Evolutionary conservation across 2,329 filamentous ascomycete genomes (phyloP), one percentile per base, ranked within the genome.

Genomic region (Claviceps monticola): DNA sequence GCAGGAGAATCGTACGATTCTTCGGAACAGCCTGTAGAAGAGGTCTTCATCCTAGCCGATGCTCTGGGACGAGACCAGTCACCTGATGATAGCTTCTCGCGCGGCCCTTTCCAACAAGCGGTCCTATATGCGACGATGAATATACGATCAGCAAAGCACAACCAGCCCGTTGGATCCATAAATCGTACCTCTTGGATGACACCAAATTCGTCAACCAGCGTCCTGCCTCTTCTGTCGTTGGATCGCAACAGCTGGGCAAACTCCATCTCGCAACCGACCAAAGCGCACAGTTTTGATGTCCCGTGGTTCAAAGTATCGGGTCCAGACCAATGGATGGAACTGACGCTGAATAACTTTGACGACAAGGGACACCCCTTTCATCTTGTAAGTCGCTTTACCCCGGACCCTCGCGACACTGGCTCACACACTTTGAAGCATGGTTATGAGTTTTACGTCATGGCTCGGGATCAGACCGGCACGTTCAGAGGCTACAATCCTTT

Each of bases 311-410:
- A 49, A 4, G 48, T 45, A 11, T 48, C 54, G 1, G 57, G 57
- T 29, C 17, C 45, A 16, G 65, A 58, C 6, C 54, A 55, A 34
- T 76, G 73, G 72, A 61, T 74, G 1, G 72, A 75, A 54, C 56
- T 75, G 1, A 63, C 74, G 3, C 61, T 75, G 47, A 76, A 76
- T 55, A 76, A 76, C 51, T 61, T 74, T 16, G 73, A 76, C 52
- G 72, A 75, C 42, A 70, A 69, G 6, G 61, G 65, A 0, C 74
- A 76, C 56, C 73, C 74, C 0, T 75, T 75, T 53, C 74, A 76
- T 56, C 53, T 76, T 43, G 70, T 72, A 60, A 52, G 60, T 54
- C 16, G 14, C 14, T 39, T 17, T 14, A 23, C n/a, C 9, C 5
- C 21, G 41, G 41, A 11, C 13, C 13, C 11, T 7, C 36, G 11